Conservation (phyloP, 768 basidiomycete genomes). For the Amanita polypyramis region DNA sequence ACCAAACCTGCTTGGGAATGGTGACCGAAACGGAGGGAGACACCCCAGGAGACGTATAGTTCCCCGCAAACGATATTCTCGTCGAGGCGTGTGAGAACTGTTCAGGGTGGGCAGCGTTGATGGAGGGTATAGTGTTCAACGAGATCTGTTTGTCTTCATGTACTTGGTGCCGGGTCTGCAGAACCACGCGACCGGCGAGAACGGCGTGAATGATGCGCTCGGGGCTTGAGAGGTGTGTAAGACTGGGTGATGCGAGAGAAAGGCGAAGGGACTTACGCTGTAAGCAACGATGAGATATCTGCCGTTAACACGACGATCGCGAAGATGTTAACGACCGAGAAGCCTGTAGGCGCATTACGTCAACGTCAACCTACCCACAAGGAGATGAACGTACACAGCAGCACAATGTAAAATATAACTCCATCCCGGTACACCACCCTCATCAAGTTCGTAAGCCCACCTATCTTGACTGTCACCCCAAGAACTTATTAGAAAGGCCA, state of each 20-base stretch:
- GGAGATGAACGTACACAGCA: slow-evolving; percentile 1
- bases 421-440: slow-evolving; percentile 6
- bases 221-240: neutral
- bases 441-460: slow-evolving; percentile 6
- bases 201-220: slow-evolving; percentile 6
- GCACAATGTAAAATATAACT: slow-evolving; percentile 4
- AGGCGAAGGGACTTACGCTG: neutral
- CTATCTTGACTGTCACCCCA: neutral
- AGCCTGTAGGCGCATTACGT: neutral
- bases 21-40: neutral
- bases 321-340: slow-evolving; percentile 6
- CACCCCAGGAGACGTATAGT: neutral
- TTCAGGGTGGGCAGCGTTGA: neutral
- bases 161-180: slow-evolving; percentile 2
- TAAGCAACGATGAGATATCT: slow-evolving; percentile 2
- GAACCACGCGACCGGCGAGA: slow-evolving; percentile 1
- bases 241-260: neutral
- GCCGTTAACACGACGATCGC: neutral
- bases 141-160: neutral
- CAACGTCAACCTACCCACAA: neutral
- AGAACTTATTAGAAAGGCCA: too few relatives aligned
- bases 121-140: neutral
- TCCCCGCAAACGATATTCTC: neutral
- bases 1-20: neutral
- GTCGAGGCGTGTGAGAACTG: neutral